Evolutionary conservation across 352 stramenopile genomes (phyloP), one percentile per base, ranked within the genome.

Genomic region (Globisporangium irregulare): DNA sequence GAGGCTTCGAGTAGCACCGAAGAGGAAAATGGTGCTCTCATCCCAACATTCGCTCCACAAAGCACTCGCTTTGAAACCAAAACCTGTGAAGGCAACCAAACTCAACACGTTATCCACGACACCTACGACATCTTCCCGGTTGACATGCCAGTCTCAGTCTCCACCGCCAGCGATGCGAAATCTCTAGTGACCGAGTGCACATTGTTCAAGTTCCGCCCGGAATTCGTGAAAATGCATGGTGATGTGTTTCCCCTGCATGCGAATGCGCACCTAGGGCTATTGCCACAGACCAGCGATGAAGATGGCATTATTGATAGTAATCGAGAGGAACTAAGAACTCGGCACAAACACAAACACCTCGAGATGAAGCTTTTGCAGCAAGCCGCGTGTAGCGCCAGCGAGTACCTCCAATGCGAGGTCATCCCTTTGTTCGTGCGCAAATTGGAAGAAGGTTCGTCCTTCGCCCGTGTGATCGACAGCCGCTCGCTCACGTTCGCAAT

Each of bases 371-470:
- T 82, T 15, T 66, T 89, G 24, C 69, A 86, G 41, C 70, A 81
- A 56, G 73, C 72, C 10, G 61, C 71, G 4, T 55, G 64, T 12
- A 87, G 67, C 29, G 82, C 75, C 4, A 73, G 73, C 24, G 67
- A 86, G 12, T 74, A 80, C 38, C 71, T 90, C 14, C 61, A 77
- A 24, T 69, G 59, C 14, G 70, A 82, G 4, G 68, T 81, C 10
- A 70, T 90, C 6, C 83, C 85, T 0, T 64, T 70, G 41, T 86
- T 90, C 67, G 76, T 91, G 15, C 61, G 67, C 15, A 64, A 73
- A 12, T 56, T 90, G 1, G 82, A 91, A 70, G 12, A 69, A 69
- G 15, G 62, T 43, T 8, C 25, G 4, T 14, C 29, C 18, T 50
- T 9, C 22, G 20, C 24, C 18, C 51, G 73, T 36, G 59, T 82